Conservation (phyloP, 2,329 filamentous ascomycete species). For the Ciborinia camelliae region DNA sequence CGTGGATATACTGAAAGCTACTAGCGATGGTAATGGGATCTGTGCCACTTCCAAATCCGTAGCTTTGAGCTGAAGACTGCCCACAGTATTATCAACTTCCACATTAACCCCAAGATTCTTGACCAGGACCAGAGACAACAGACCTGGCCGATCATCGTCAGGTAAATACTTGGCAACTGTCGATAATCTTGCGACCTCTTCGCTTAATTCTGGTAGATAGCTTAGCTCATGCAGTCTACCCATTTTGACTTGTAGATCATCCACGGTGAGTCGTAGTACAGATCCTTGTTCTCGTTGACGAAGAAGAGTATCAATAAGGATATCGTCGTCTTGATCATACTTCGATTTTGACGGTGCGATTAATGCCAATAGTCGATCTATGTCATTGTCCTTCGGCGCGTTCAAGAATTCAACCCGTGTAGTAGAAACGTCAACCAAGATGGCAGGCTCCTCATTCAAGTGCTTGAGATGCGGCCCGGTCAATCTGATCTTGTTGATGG, state of each 20-base stretch:
- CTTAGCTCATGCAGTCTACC: constrained; percentile 62
- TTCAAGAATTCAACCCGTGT: constrained; percentile 70
- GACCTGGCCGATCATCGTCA: constrained; percentile 88
- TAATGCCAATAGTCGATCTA: constrained; percentile 77
- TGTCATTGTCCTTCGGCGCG: constrained; percentile 71
- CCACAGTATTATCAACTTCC: constrained; percentile 66
- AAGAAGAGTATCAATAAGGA: constrained; percentile 87
- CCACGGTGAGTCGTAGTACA: constrained; percentile 69
- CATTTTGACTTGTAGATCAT: constrained; percentile 60
- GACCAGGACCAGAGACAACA: constrained; percentile 70
- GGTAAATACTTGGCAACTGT: constrained; percentile 92
- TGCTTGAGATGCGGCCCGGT: constrained; percentile 64
- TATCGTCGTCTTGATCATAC: constrained; percentile 84
- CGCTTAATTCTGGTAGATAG: constrained; percentile 66
- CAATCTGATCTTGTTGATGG: constrained; percentile 71
- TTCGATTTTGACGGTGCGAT: constrained; percentile 90
- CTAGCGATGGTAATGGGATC: constrained; percentile 77
- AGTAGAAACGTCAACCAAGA: constrained; percentile 60
- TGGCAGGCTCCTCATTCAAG: constrained; percentile 54
- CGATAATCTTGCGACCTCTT: constrained; percentile 77
- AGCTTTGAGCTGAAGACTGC: constrained; percentile 56
- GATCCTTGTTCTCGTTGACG: constrained; percentile 83
- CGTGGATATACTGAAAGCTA: constrained; percentile 70
- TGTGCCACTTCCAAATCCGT: constrained; percentile 69
- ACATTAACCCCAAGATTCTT: constrained; percentile 59